A percentile compares a stretch with the other conserved stretches of the same genome.
These are phyloP conservation scores for Beverwykella pulmonaria DNA, from an alignment of 495 filamentous ascomycete genomes.

Conservation along the genomic window DNA sequence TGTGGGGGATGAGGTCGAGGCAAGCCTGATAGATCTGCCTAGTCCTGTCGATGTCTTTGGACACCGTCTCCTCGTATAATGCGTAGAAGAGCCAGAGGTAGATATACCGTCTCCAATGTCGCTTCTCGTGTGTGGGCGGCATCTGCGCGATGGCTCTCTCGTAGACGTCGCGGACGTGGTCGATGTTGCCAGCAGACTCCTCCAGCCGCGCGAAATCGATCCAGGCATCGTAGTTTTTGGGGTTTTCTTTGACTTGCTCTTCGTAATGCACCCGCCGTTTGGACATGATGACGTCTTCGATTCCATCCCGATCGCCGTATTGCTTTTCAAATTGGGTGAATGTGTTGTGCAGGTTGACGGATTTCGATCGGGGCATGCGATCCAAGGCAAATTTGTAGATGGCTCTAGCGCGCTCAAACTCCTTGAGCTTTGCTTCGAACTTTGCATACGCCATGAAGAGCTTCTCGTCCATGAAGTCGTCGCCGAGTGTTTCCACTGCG, in stretches of 20 bases:
- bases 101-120: slow-evolving; percentile 96
- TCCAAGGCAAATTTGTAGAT: slow-evolving; percentile 98
- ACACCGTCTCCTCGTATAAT: slow-evolving; percentile 86
- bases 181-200: slow-evolving; percentile 76
- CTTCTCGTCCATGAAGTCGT: slow-evolving; percentile 95
- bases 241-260: slow-evolving; percentile 87
- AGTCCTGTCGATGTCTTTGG: slow-evolving; percentile 76
- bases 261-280: slow-evolving; percentile 94
- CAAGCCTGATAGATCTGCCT: slow-evolving; percentile 90
- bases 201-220: slow-evolving; percentile 93
- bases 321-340: slow-evolving; percentile 99
- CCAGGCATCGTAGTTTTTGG: slow-evolving; percentile 94
- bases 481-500: slow-evolving; percentile 87
- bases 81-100: slow-evolving; percentile 99
- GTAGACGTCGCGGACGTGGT: slow-evolving; percentile 87
- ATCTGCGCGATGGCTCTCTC: slow-evolving; percentile 96
- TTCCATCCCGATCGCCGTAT: slow-evolving; percentile 88
- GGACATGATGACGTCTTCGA: slow-evolving; percentile 93
- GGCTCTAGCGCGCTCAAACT: slow-evolving; percentile 90
- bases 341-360: slow-evolving; percentile 79
- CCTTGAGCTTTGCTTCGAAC: slow-evolving; percentile 91
- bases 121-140: slow-evolving; percentile 93
- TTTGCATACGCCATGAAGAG: slow-evolving; percentile 90
- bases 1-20: slow-evolving; percentile 86
- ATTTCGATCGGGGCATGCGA: slow-evolving; percentile 83